Evolutionary conservation across 2,329 filamentous ascomycete species (phyloP).

Genomic region (Aspergillus japonicus): DNA sequence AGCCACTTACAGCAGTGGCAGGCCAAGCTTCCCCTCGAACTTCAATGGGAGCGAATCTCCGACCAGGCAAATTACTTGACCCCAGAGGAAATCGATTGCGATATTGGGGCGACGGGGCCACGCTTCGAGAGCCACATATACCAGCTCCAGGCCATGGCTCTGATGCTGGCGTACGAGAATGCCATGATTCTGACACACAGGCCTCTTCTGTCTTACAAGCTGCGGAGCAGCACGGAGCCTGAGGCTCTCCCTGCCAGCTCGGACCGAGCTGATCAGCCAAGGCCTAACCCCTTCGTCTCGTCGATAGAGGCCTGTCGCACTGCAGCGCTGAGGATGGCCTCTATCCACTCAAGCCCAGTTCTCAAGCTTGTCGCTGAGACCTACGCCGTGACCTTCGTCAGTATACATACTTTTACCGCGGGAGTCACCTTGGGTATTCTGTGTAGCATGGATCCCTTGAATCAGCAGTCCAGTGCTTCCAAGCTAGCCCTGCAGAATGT

Average conservation of each 20-base stretch:
- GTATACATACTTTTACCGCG: constrained; percentile 28
- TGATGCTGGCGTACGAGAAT: constrained; percentile 37
- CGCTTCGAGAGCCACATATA: constrained; percentile 29
- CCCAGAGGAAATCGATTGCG: constrained; percentile 19
- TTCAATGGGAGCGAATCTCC: constrained; percentile 1
- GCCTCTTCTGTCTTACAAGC: constrained; percentile 25
- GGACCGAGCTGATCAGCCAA: neutral
- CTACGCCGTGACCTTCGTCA: constrained; percentile 25
- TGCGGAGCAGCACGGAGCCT: neutral
- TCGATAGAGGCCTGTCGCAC: constrained; percentile 20
- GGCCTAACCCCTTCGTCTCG: constrained; percentile 1
- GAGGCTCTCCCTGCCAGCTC: neutral
- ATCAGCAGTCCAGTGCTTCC: constrained; percentile 12
- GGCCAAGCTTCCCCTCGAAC: constrained; percentile 12
- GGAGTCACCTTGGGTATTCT: constrained; percentile 24
- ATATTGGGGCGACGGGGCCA: constrained; percentile 25
- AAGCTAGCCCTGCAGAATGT: constrained; percentile 23
- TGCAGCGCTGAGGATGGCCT: constrained; percentile 21
- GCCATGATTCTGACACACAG: constrained; percentile 32
- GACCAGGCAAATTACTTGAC: constrained; percentile 14
- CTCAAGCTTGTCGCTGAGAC: constrained; percentile 21
- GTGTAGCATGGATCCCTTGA: constrained; percentile 24
- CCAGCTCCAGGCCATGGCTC: constrained; percentile 32
- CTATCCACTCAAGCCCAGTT: constrained; percentile 11
- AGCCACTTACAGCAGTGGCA: constrained; percentile 16